Evolutionary conservation across 768 basidiomycete genomes (phyloP).

Genomic region (Trichaptum fuscoviolaceum): DNA sequence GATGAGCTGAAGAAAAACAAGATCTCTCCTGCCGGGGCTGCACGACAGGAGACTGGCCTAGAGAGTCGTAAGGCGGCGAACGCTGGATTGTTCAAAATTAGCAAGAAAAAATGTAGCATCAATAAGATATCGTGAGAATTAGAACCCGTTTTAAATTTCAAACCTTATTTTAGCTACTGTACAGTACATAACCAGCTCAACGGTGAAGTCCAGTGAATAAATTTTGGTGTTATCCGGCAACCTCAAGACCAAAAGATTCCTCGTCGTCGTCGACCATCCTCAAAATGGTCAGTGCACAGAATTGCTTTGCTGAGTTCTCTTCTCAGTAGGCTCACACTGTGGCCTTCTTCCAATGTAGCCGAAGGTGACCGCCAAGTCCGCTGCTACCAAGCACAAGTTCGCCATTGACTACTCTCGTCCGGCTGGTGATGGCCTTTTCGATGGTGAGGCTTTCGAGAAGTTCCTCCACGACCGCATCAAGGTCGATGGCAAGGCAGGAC

Average conservation of each 20-base stretch:
- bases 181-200: constrained; percentile 35
- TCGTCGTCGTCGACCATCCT: constrained; percentile 12
- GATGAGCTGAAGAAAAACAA: constrained; percentile 6
- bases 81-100: neutral
- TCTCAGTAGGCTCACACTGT: constrained; percentile 85
- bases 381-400: constrained; percentile 68
- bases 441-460: constrained; percentile 69
- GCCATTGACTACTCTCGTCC: constrained; percentile 83
- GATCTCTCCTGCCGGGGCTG: neutral
- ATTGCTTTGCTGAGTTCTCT: constrained; percentile 84
- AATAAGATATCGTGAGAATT: neutral
- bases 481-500: constrained; percentile 87
- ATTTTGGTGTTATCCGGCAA: neutral
- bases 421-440: constrained; percentile 57
- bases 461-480: constrained; percentile 93
- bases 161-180: constrained; percentile 34
- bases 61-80: neutral
- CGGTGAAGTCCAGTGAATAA: neutral
- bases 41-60: neutral
- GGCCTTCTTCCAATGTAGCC: constrained; percentile 40
- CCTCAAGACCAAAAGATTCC: constrained; percentile 5
- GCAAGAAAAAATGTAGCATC: neutral
- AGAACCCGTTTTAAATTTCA: neutral
- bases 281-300: constrained; percentile 72
- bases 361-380: constrained; percentile 49